Base-by-base conservation (phyloP, 2,329 filamentous ascomycete species). In the Talaromyces piceae region DNA sequence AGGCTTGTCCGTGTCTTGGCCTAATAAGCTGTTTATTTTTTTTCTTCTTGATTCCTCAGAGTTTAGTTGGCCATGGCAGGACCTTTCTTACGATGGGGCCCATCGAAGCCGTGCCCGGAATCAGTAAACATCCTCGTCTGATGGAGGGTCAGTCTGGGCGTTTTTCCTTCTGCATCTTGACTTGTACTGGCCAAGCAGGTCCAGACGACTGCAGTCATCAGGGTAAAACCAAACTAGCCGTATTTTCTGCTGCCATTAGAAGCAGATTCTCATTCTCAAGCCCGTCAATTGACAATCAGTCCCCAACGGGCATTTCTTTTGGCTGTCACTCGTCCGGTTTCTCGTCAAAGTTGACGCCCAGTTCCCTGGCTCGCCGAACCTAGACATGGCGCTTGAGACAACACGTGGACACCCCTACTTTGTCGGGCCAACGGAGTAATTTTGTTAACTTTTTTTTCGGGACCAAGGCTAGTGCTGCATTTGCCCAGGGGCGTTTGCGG, bases 321-420 rank as follows among this genome's bases (percentile, higher is more conserved):
- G n/a, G n/a, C 31, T 33, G 3, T 18, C 31, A 33, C 31, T 33
- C 31, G n/a, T 16, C 31, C 12, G 18, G 18, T n/a, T n/a, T n/a
- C n/a, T n/a, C n/a, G n/a, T n/a, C n/a, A n/a, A n/a, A n/a, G n/a
- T n/a, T n/a, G n/a, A n/a, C n/a, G n/a, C n/a, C n/a, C n/a, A n/a
- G n/a, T n/a, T n/a, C n/a, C n/a, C n/a, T n/a, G n/a, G n/a, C n/a
- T n/a, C n/a, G 26, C 26, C 11, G 6, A 28, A 28, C 12, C n/a
- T 33, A 33, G 31, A 4, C n/a, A 6, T 16, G 31, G 39, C 39
- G 39, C 39, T 25, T 43, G 18, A 12, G 5, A 1, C 5, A 47
- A 51, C 49, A 51, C 49, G 49, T 51, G 49, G 49, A 41, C 49
- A 41, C 22, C 49, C 20, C 28, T n/a, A 12, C 44, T 13, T 47